Conservation (phyloP, 169 alveolate genomes). For the Eimeria sp. region DNA sequence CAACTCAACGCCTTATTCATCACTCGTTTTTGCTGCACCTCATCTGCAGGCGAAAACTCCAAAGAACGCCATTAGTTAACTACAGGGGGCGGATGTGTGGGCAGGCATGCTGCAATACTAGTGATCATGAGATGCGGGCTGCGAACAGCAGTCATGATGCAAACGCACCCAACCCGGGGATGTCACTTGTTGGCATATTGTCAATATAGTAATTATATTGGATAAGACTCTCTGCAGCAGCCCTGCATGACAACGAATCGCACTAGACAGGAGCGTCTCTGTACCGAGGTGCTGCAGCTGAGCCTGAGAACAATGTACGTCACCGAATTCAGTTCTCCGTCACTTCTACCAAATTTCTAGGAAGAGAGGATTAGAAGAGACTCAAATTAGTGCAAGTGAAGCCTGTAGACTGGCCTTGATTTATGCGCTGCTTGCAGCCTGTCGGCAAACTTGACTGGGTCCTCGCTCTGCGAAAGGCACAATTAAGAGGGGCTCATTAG, state of each 20-base stretch:
- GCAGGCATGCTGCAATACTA: not conserved
- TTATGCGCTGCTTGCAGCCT: constrained; percentile 73
- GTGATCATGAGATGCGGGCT: not conserved
- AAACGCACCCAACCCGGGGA: constrained; percentile 90
- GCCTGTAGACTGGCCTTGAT: constrained; percentile 24
- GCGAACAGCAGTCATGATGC: not conserved
- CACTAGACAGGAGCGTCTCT: not conserved
- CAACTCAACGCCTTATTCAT: constrained; percentile 76
- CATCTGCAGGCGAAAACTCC: constrained; percentile 75
- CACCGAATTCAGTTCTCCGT: not conserved
- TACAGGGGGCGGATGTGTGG: not conserved
- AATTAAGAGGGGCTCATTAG: not conserved
- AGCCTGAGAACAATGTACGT: not conserved
- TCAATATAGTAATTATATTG: constrained; percentile 94
- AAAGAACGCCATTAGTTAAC: not conserved
- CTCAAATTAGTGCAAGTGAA: not conserved
- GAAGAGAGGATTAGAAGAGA: not conserved
- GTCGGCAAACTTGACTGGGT: constrained; percentile 82
- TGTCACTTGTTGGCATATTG: constrained; percentile 94
- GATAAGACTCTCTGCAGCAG: constrained; percentile 94
- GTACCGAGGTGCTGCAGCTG: not conserved
- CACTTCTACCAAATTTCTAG: not conserved
- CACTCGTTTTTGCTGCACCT: constrained; percentile 92
- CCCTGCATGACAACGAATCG: constrained; percentile 83
- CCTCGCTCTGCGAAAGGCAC: constrained; percentile 66